These are phyloP conservation scores for Rhodamnia rubescens DNA, from an alignment of 345 rosid genomes.

Conservation along the genomic window DNA sequence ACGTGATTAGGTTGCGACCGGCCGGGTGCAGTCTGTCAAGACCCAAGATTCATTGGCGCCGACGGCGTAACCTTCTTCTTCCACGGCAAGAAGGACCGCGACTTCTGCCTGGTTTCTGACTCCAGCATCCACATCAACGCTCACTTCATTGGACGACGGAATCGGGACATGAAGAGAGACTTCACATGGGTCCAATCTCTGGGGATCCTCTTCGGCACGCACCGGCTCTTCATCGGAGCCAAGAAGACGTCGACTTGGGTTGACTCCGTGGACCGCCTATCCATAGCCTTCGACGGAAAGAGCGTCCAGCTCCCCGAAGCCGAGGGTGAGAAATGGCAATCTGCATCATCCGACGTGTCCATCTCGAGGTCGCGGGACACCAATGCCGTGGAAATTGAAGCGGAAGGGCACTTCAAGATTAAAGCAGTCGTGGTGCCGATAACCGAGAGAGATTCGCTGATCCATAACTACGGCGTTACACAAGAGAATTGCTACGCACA, in stretches of 20 bases:
- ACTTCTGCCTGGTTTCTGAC: slow-evolving; percentile 12
- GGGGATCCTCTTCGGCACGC: slow-evolving; percentile 7
- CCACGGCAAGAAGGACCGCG: slow-evolving; percentile 44
- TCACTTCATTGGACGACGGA: slow-evolving; percentile 9
- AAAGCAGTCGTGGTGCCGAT: slow-evolving; percentile 48
- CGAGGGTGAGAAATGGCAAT: slow-evolving; percentile 19
- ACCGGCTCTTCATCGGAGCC: slow-evolving; percentile 8
- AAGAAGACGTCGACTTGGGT: slow-evolving; percentile 12
- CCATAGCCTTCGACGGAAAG: slow-evolving; percentile 7
- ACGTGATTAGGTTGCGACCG: slow-evolving; percentile 38
- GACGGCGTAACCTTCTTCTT: slow-evolving; percentile 61
- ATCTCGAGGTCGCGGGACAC: slow-evolving; percentile 27
- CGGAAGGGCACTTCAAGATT: slow-evolving; percentile 29
- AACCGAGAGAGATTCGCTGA: slow-evolving; percentile 41
- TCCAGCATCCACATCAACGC: slow-evolving; percentile 16
- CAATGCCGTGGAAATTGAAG: slow-evolving; percentile 28
- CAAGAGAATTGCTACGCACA: slow-evolving; percentile 50
- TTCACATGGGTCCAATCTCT: slow-evolving; percentile 18
- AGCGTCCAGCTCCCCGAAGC: slow-evolving; percentile 1
- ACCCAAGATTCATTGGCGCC: slow-evolving; percentile 58
- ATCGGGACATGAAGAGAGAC: slow-evolving; percentile 7
- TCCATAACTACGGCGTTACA: slow-evolving; percentile 46
- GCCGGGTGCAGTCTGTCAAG: slow-evolving; percentile 56
- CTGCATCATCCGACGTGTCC: slow-evolving; percentile 7
- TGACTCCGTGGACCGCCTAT: slow-evolving; percentile 6